These are phyloP conservation scores for Lodderomyces elongisporus DNA, from an alignment of 1,139 yeast species.

Conservation along the genomic window DNA sequence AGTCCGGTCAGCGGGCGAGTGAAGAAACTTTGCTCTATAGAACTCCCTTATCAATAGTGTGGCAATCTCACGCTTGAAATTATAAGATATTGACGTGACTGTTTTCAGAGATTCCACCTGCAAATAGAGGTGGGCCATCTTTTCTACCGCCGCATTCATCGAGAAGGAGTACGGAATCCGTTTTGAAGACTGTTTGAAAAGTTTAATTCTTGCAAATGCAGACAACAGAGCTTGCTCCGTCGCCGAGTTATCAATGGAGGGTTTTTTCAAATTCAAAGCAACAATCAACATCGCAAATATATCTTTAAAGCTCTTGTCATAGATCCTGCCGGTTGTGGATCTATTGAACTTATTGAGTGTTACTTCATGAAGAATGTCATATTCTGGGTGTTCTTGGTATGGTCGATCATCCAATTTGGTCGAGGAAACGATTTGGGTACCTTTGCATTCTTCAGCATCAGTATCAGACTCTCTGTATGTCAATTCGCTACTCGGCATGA, in stretches of 20 bases:
- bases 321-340: conserved; percentile 49
- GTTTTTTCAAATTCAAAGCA: conserved; percentile 38
- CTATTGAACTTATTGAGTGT: conserved; percentile 30
- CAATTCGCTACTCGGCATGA: too few relatives aligned
- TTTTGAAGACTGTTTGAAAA: conserved; percentile 19
- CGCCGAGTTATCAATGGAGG: conserved; percentile 4
- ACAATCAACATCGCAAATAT: conserved; percentile 52
- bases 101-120: conserved; percentile 46
- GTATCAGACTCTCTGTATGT: too few relatives aligned
- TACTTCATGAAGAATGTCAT: conserved; percentile 37
- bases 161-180: conserved; percentile 51
- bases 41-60: conserved; percentile 47
- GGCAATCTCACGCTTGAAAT: conserved; percentile 52
- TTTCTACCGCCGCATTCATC: conserved; percentile 44
- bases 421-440: too few relatives aligned
- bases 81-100: conserved; percentile 56
- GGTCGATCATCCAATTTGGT: too few relatives aligned
- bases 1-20: conserved; percentile 74
- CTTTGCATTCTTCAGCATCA: too few relatives aligned
- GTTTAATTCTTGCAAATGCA: background rate
- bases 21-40: conserved; percentile 64
- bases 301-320: conserved; percentile 53
- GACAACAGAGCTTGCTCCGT: background rate
- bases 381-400: too few relatives aligned
- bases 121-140: conserved; percentile 48